Evolutionary conservation across 2,329 filamentous ascomycete genomes (phyloP).

Genomic region (Huntiella savannae): DNA sequence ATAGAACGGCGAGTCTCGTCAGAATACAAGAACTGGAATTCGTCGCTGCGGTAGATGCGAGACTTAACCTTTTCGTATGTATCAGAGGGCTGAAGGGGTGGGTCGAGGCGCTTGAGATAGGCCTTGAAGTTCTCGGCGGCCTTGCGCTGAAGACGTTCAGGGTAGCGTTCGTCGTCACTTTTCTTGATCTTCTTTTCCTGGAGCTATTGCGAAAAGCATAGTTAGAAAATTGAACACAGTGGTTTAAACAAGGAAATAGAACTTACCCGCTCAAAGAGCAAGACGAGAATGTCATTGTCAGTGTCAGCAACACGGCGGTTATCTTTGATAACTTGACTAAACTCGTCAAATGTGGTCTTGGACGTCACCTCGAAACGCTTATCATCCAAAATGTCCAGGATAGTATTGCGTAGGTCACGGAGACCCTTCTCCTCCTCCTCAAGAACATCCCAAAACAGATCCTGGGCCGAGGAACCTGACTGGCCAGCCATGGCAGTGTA

Average conservation of each 20-base stretch:
- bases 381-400: slow-evolving; percentile 77
- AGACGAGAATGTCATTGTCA: slow-evolving; percentile 55
- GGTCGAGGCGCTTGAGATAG: slow-evolving; percentile 75
- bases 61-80: slow-evolving; percentile 76
- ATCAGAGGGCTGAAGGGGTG: slow-evolving; percentile 57
- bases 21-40: slow-evolving; percentile 64
- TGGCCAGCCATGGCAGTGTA: slow-evolving; percentile 73
- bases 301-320: slow-evolving; percentile 80
- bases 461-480: slow-evolving; percentile 64
- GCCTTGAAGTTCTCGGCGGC: slow-evolving; percentile 71
- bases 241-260: neutral
- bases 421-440: slow-evolving; percentile 87
- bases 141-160: slow-evolving; percentile 70
- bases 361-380: slow-evolving; percentile 78
- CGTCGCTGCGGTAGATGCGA: slow-evolving; percentile 60
- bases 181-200: slow-evolving; percentile 72
- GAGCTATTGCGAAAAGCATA: slow-evolving; percentile 29
- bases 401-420: slow-evolving; percentile 60
- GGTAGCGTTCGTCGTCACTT: slow-evolving; percentile 66
- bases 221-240: neutral
- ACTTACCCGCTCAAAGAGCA: slow-evolving; percentile 67
- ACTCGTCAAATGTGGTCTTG: slow-evolving; percentile 77
- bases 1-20: slow-evolving; percentile 68
- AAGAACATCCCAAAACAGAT: slow-evolving; percentile 88
- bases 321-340: slow-evolving; percentile 60